These are phyloP conservation scores for Boletus austroedulis DNA, from an alignment of 1,284 basidiomycete species.

Conservation along the genomic window DNA sequence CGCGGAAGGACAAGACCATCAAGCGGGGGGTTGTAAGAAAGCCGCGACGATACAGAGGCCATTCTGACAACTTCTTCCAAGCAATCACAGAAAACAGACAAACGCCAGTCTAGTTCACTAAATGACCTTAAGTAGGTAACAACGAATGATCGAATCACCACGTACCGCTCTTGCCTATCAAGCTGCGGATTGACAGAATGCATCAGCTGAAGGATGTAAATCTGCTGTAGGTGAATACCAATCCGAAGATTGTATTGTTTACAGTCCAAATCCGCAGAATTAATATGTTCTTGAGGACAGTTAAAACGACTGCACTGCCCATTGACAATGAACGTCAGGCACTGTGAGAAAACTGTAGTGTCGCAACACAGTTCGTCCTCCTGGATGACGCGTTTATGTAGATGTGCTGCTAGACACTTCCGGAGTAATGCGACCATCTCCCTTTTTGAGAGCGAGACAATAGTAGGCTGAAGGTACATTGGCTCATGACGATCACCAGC, in stretches of 20 bases:
- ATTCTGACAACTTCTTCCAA: constrained; percentile 44
- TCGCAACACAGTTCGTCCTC: constrained; percentile 38
- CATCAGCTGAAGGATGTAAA: constrained; percentile 42
- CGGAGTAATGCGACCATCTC: constrained; percentile 16
- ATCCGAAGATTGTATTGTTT: constrained; percentile 42
- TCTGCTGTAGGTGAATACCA: constrained; percentile 47
- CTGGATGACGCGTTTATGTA: constrained; percentile 34
- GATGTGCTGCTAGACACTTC: constrained; percentile 24
- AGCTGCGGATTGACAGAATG: constrained; percentile 19
- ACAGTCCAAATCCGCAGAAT: constrained; percentile 22
- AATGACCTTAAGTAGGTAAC: not conserved
- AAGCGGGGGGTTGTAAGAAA: constrained; percentile 25
- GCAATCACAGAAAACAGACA: constrained; percentile 46
- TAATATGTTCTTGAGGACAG: constrained; percentile 43
- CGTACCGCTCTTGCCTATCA: constrained; percentile 21
- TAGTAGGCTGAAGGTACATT: not conserved
- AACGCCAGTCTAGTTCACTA: constrained; percentile 36
- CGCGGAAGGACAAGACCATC: constrained; percentile 48
- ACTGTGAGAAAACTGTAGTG: constrained; percentile 40
- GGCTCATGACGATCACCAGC: constrained; percentile 1
- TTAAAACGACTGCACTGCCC: constrained; percentile 36
- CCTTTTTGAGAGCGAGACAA: constrained; percentile 5
- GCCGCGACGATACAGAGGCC: constrained; percentile 36
- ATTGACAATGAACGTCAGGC: constrained; percentile 38
- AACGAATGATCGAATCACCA: not conserved